Percentiles rank a stretch among this genome's conserved stretches.
phyloP scores from a whole-genome alignment of 2,329 filamentous ascomycete genomes.

The Colletotrichum acutatum region DNA sequence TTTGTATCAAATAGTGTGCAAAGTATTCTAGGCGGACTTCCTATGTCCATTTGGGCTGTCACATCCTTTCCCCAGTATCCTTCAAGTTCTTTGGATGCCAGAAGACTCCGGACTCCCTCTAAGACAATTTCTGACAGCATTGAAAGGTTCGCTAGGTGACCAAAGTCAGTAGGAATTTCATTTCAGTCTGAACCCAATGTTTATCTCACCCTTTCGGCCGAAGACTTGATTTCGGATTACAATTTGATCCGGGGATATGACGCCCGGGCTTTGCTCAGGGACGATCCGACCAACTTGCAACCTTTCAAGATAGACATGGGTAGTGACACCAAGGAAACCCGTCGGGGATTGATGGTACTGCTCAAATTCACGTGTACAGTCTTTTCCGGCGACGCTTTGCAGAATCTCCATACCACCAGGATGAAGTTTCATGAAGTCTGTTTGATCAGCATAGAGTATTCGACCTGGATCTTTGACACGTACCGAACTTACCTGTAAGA shows the following conservation, averaged over 20 bases:
- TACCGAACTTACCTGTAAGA: not conserved
- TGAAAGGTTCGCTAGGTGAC: not conserved
- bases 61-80: not conserved
- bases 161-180: not conserved
- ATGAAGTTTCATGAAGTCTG: not conserved
- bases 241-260: not conserved
- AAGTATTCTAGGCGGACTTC: not conserved
- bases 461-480: rapidly evolving
- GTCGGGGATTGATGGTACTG: not conserved
- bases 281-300: not conserved
- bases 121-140: not conserved
- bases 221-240: not conserved
- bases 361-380: not conserved
- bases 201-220: not conserved
- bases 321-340: not conserved
- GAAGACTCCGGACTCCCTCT: not conserved
- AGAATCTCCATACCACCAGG: not conserved
- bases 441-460: not conserved
- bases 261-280: not conserved
- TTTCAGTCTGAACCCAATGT: not conserved
- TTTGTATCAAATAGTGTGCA: not conserved
- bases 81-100: not conserved
- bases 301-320: not conserved
- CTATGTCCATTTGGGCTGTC: not conserved
- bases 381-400: not conserved